A percentile compares a stretch with the other conserved stretches of the same genome.
Evolutionary conservation across 140 eudicot species (phyloP).

Genomic region (Erigeron philadelphicus): DNA sequence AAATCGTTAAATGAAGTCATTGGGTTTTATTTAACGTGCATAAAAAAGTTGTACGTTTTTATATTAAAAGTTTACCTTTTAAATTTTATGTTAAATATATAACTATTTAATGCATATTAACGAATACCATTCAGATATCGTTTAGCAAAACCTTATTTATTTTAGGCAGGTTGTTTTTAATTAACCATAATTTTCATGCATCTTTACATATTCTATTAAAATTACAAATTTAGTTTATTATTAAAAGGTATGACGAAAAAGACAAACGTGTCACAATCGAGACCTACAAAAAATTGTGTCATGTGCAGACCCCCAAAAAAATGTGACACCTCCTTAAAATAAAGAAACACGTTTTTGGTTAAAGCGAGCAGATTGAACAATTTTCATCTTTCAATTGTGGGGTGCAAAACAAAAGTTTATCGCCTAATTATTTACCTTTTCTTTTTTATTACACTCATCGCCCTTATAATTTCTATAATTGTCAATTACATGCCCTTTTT

Average conservation of each 20-base stretch:
- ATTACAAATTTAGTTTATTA: too few species aligned
- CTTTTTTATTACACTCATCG: constrained; percentile 6
- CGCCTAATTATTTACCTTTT: constrained; percentile 16
- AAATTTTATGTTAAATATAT: too few species aligned
- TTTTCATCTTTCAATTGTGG: constrained; percentile 20
- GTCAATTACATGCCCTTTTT: not conserved
- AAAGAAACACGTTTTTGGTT: constrained; percentile 34
- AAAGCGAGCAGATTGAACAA: constrained; percentile 28
- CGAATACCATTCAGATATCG: too few species aligned
- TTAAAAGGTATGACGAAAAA: not conserved
- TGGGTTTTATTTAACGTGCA: too few species aligned
- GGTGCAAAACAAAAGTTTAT: constrained; percentile 14
- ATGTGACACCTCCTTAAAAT: constrained; percentile 22
- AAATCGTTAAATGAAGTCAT: too few species aligned
- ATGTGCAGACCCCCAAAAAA: constrained; percentile 28
- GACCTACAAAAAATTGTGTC: constrained; percentile 17
- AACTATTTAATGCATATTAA: too few species aligned
- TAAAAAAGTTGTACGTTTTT: too few species aligned
- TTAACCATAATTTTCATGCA: too few species aligned
- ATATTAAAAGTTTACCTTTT: too few species aligned
- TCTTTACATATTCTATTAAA: too few species aligned
- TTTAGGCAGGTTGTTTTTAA: too few species aligned
- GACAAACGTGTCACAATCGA: constrained; percentile 29
- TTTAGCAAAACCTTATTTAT: too few species aligned
- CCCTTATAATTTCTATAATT: constrained; percentile 3